phyloP scores from a whole-genome alignment of 805 yeast species.

The Metschnikowia kofuensis region DNA sequence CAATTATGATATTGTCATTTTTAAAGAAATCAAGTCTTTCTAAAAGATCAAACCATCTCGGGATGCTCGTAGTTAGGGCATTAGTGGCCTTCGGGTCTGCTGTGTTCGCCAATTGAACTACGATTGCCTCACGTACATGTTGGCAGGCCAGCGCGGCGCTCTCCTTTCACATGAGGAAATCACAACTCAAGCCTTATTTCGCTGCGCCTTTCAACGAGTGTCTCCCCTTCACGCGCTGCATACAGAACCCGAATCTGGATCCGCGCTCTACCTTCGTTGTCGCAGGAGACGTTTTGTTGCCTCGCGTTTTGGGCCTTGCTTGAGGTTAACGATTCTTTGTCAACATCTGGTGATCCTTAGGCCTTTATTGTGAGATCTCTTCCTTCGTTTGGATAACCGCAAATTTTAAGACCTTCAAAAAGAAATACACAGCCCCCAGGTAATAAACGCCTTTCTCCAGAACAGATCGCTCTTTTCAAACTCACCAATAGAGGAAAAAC shows the following conservation, averaged over 20 bases:
- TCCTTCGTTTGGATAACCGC: not conserved
- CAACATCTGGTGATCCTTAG: not conserved
- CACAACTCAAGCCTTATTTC: not conserved
- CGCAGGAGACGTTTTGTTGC: not conserved
- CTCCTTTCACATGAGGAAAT: not conserved
- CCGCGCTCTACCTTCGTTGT: slow-evolving; percentile 6
- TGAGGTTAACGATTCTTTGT: not conserved
- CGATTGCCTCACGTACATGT: no score
- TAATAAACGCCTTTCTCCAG: no score
- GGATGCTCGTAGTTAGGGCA: no score
- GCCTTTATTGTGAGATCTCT: not conserved
- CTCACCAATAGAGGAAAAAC: not conserved
- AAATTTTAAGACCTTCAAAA: not conserved
- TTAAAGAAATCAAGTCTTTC: no score
- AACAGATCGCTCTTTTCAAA: no score
- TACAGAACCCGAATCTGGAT: slow-evolving; percentile 3
- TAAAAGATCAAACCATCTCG: no score
- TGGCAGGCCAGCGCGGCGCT: no score
- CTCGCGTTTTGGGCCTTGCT: slow-evolving; percentile 6
- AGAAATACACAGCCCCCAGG: no score
- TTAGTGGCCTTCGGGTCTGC: no score
- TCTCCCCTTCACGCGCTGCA: not conserved
- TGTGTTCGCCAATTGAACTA: no score
- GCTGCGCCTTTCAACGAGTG: not conserved
- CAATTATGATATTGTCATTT: no score